phyloP scores from a whole-genome alignment of 495 filamentous ascomycete genomes.

The Penicillium herquei region DNA sequence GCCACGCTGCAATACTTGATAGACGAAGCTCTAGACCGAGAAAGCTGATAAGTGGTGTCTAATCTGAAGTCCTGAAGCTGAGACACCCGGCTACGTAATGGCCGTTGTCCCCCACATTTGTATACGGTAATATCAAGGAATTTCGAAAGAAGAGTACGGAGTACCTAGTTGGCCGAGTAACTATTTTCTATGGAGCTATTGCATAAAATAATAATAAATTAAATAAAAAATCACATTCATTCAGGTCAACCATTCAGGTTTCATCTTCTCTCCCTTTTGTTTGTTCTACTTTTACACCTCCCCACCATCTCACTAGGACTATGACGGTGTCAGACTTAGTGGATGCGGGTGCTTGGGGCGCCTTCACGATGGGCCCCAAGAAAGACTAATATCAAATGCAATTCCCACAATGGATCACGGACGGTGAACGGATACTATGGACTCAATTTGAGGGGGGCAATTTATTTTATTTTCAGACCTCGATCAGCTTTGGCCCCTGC shows the following conservation, averaged over 20 bases:
- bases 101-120: constrained; percentile 3
- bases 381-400: background rate
- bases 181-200: background rate
- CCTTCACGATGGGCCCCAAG: background rate
- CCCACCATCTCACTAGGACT: background rate
- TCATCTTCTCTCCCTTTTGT: background rate
- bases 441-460: background rate
- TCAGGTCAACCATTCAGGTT: background rate
- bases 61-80: constrained; percentile 6
- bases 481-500: constrained; percentile 1
- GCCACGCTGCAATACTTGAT: background rate
- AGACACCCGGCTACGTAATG: constrained; percentile 14
- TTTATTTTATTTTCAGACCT: background rate
- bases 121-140: background rate
- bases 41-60: background rate
- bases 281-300: background rate
- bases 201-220: background rate
- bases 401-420: background rate
- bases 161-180: background rate
- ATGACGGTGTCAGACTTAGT: background rate
- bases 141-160: background rate
- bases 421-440: background rate
- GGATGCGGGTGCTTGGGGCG: background rate
- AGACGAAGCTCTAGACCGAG: constrained; percentile 9
- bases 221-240: background rate